phyloP scores from a whole-genome alignment of 306 rosid species.

The Prunus salicina region DNA sequence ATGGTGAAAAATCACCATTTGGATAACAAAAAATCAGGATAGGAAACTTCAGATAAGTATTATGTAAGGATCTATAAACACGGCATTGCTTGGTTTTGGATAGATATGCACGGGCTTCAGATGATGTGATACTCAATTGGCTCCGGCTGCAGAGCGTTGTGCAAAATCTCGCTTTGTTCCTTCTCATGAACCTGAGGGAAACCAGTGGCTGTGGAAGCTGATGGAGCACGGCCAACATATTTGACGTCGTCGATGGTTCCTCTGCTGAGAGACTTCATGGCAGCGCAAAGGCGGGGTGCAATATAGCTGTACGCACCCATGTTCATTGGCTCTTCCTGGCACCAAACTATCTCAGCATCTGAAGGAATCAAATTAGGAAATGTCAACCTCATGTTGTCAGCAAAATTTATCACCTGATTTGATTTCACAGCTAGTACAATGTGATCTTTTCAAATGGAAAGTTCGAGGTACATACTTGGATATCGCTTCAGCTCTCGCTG shows the following conservation, averaged over 20 bases:
- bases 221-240: conserved; percentile 85
- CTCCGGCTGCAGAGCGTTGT: conserved; percentile 72
- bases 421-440: too few relatives aligned
- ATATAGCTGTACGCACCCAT: conserved; percentile 87
- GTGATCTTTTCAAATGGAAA: neutral
- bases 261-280: conserved; percentile 67
- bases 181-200: conserved; percentile 72
- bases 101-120: neutral
- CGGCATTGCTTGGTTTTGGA: neutral
- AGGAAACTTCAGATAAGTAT: neutral
- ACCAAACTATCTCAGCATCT: conserved; percentile 98
- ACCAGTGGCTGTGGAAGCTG: conserved; percentile 92
- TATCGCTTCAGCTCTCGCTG: conserved; percentile 91
- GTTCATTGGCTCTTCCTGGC: conserved; percentile 98
- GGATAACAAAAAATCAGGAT: neutral
- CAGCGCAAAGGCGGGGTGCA: conserved; percentile 64
- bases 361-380: conserved; percentile 20
- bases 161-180: conserved; percentile 76
- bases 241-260: conserved; percentile 71
- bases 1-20: neutral
- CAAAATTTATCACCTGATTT: too few relatives aligned
- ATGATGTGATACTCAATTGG: conserved; percentile 39
- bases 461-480: conserved; percentile 62
- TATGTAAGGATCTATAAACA: neutral
- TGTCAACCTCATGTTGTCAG: conserved; percentile 14